phyloP scores from a whole-genome alignment of 2,329 filamentous ascomycete species.

The Fusarium udum region DNA sequence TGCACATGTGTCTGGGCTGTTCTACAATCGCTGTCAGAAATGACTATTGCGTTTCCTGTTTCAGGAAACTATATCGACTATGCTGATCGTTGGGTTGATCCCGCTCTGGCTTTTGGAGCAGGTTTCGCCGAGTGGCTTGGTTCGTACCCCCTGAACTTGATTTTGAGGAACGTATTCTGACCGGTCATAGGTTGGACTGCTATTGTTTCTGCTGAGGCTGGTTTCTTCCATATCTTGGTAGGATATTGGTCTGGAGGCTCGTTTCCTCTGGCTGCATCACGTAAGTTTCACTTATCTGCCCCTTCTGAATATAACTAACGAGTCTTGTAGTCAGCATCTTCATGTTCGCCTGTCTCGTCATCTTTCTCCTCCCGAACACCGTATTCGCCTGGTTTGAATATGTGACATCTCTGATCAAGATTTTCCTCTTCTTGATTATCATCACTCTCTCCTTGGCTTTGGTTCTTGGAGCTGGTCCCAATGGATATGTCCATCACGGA shows the following conservation, averaged over 20 bases:
- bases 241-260: conserved; percentile 17
- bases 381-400: conserved; percentile 33
- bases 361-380: conserved; percentile 28
- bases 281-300: neutral
- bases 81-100: conserved; percentile 33
- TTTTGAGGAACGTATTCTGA: neutral
- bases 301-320: neutral
- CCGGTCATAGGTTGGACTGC: conserved; percentile 23
- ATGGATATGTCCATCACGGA: conserved; percentile 4
- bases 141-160: neutral
- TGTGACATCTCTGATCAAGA: conserved; percentile 30
- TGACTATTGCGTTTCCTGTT: conserved; percentile 32
- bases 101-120: conserved; percentile 32
- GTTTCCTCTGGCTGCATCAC: conserved; percentile 17
- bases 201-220: conserved; percentile 27
- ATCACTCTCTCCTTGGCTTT: conserved; percentile 25
- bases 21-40: conserved; percentile 30
- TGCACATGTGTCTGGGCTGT: conserved; percentile 32
- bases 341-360: conserved; percentile 14
- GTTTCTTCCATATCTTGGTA: conserved; percentile 23
- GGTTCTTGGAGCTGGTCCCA: conserved; percentile 18
- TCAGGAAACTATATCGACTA: conserved; percentile 37
- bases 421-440: conserved; percentile 27
- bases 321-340: conserved; percentile 6
- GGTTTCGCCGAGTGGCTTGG: conserved; percentile 38